A percentile compares a stretch with the other conserved stretches of the same genome.
phyloP scores from a whole-genome alignment of 805 yeast species.

The Sugiyamaella marilandica region DNA sequence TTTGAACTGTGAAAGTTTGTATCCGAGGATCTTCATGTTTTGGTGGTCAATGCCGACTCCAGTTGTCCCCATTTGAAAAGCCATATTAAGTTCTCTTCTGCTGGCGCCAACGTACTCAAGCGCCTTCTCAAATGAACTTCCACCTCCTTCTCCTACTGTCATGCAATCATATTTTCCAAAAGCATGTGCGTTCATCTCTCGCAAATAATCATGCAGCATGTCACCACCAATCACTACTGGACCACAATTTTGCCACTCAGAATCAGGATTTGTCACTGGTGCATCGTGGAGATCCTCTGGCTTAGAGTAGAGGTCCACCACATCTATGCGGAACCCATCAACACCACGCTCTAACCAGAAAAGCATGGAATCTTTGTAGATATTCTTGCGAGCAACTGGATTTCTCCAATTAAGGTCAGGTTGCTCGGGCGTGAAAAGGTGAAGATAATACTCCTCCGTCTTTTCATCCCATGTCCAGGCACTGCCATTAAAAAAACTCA shows the following conservation, averaged over 20 bases:
- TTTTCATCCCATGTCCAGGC: slow-evolving; percentile 54
- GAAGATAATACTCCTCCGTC: slow-evolving; percentile 52
- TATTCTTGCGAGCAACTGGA: slow-evolving; percentile 33
- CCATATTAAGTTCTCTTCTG: background rate
- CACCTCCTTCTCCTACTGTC: slow-evolving; percentile 47
- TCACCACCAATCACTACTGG: slow-evolving; percentile 43
- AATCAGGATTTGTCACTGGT: slow-evolving; percentile 37
- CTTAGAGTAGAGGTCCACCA: slow-evolving; percentile 51
- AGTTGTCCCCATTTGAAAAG: background rate
- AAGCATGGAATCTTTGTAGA: slow-evolving; percentile 42
- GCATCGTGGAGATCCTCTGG: slow-evolving; percentile 44
- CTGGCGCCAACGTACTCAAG: slow-evolving; percentile 38
- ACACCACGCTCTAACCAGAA: slow-evolving; percentile 53
- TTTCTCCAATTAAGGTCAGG: slow-evolving; percentile 63
- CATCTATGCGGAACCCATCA: slow-evolving; percentile 55
- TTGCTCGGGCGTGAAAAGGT: slow-evolving; percentile 48
- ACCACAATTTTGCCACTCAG: slow-evolving; percentile 38
- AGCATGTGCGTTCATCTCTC: slow-evolving; percentile 41
- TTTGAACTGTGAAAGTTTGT: slow-evolving; percentile 6
- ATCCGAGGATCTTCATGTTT: background rate
- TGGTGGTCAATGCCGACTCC: background rate
- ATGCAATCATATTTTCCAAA: slow-evolving; percentile 45
- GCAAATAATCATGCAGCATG: slow-evolving; percentile 52
- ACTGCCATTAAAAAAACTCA: slow-evolving; percentile 46
- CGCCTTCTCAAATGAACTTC: background rate